These are phyloP conservation scores for Botryosphaeria agaves DNA, from an alignment of 2,329 filamentous ascomycete genomes.

Conservation along the genomic window DNA sequence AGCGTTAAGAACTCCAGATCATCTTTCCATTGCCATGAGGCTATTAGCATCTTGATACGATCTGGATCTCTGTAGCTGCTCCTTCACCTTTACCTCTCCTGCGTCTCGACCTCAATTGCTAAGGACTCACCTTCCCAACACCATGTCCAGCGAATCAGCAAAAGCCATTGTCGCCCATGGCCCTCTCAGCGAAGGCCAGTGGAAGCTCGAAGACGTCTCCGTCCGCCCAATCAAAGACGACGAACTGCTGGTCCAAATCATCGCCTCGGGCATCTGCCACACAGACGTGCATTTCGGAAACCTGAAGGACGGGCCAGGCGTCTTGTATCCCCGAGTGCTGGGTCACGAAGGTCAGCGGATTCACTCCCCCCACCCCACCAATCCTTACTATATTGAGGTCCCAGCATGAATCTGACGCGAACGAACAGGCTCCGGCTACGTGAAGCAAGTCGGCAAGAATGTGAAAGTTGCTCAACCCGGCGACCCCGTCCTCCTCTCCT, in stretches of 20 bases:
- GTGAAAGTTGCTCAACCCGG: conserved; percentile 24
- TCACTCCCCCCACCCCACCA: no score
- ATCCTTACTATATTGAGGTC: no score
- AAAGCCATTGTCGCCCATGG: conserved; percentile 22
- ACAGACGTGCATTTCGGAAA: conserved; percentile 33
- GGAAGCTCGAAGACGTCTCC: conserved; percentile 21
- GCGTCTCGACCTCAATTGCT: no score
- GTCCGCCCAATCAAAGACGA: conserved; percentile 17
- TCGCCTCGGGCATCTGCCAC: conserved; percentile 38
- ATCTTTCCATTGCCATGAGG: no score
- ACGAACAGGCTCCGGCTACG: conserved; percentile 30
- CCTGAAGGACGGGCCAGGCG: conserved; percentile 2
- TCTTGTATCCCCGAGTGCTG: conserved; percentile 29
- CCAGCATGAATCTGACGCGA: no score
- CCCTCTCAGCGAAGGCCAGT: conserved; percentile 17
- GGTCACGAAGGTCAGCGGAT: conserved; percentile 32
- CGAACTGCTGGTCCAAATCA: conserved; percentile 35
- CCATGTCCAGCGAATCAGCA: no score
- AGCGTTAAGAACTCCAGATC: no score
- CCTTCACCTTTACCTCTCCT: no score
- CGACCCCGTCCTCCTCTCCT: conserved; percentile 31
- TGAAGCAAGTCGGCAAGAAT: conserved; percentile 24
- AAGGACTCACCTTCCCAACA: no score
- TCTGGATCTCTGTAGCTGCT: no score
- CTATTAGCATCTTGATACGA: no score